Evolutionary conservation across 345 rosid genomes (phyloP), one percentile per base, ranked within the genome.

Genomic region (Boechera retrofracta): DNA sequence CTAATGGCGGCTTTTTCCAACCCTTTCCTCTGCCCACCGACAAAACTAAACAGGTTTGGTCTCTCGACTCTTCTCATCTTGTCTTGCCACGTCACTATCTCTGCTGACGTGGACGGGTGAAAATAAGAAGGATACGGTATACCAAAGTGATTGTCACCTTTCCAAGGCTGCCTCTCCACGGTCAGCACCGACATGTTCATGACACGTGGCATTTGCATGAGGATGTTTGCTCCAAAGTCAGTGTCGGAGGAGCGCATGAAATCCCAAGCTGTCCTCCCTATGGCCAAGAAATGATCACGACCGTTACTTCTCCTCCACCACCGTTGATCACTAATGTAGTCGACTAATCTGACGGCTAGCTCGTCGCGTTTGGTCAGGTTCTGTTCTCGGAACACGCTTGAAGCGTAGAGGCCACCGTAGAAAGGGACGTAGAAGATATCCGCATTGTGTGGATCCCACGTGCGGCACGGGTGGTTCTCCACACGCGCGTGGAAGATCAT

Each of bases 51-150:
- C 64, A 89, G 60, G 60, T 82, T 16, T 0, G 41, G 73, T 64
- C 90, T 81, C 39, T 73, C 49, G 0, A 21, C 70, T 6, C 10
- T 42, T 52, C 81, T 67, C 77, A 85, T 57, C 61, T 75, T 67
- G 13, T 78, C 67, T 45, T 87, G 90, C 94, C 92, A 89, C 51
- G 75, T 59, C 26, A 66, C 18, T 36, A 89, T 77, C 35, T 87
- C 82, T 5, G 41, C 44, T 16, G 64, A 49, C 21, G 72, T 81
- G n/a, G 76, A 52, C 16, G 94, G 92, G 18, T 89, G 92, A 68
- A 89, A 89, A 67, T 85, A 83, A 4, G 90, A 83, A n/a, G 90
- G 92, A n/a, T 87, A 89, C 7, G 94, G 94, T 16, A 87, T 68
- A 1, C 84, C 87, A 5, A 83, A 72, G 26, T 89, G 91, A 38